Conservation (phyloP, 2,329 filamentous ascomycete genomes). For the Fusarium pseudocircinatum region DNA sequence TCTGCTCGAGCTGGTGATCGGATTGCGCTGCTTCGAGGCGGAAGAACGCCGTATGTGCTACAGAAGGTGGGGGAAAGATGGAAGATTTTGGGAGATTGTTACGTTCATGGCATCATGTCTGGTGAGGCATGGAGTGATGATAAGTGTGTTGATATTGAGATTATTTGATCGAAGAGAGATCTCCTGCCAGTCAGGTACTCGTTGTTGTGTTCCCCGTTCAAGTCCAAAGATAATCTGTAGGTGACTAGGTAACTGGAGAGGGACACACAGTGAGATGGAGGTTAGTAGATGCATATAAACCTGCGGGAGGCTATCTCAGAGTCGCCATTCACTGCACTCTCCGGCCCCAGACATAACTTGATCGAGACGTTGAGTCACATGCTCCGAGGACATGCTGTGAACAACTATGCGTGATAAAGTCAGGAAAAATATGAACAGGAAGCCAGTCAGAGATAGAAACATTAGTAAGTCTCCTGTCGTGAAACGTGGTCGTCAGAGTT, state of each 20-base stretch:
- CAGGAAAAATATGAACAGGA: rapidly evolving
- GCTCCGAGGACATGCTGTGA: background rate
- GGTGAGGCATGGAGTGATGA: background rate
- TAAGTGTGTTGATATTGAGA: background rate
- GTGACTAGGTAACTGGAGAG: no score
- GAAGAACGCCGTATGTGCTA: background rate
- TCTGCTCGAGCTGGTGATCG: background rate
- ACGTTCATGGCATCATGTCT: constrained; percentile 6
- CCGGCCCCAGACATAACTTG: rapidly evolving
- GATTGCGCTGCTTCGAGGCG: background rate
- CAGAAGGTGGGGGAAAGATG: background rate
- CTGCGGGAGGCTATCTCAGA: no score
- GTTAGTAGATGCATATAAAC: no score
- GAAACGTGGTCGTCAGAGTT: background rate
- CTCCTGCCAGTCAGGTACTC: no score
- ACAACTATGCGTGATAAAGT: rapidly evolving
- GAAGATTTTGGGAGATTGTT: constrained; percentile 5
- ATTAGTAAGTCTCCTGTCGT: background rate
- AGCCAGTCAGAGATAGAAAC: rapidly evolving
- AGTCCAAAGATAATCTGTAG: no score
- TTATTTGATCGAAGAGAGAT: background rate
- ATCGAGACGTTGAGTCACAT: no score
- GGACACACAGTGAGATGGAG: no score
- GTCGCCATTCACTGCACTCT: background rate
- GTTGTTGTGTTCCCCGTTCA: no score